Conservation (phyloP, 23 red algal genomes). For the Cyanidium caldarium region DNA sequence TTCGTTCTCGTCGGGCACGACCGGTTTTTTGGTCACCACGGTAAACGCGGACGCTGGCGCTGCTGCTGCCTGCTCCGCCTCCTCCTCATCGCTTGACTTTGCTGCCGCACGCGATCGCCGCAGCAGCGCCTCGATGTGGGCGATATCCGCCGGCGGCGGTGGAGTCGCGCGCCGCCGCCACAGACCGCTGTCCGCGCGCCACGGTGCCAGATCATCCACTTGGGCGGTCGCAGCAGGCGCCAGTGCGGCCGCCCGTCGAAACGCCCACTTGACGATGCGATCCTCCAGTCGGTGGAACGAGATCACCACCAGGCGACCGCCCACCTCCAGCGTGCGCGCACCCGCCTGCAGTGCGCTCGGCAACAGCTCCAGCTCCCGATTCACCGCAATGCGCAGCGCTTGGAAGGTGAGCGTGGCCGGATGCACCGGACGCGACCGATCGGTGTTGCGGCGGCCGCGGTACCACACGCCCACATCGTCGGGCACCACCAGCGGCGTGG, state of each 20-base stretch:
- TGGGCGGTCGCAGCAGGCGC: background rate
- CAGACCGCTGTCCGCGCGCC: background rate
- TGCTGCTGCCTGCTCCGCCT: background rate
- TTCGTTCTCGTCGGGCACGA: constrained; percentile 50
- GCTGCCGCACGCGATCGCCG: background rate
- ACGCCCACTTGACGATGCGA: constrained; percentile 70
- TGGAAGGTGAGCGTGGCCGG: constrained; percentile 93
- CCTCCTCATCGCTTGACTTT: background rate
- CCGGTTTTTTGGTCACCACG: constrained; percentile 73
- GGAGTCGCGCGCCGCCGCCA: no score
- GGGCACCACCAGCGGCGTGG: background rate
- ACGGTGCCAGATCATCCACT: no score
- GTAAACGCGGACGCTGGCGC: no score
- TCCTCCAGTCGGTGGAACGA: constrained; percentile 86
- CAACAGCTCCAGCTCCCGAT: constrained; percentile 62
- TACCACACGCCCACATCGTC: constrained; percentile 16
- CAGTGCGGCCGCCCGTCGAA: constrained; percentile 2
- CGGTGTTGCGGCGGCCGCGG: constrained; percentile 11
- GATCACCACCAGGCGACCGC: constrained; percentile 53
- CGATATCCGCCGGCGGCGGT: background rate
- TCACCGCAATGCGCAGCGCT: constrained; percentile 76
- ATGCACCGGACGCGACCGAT: constrained; percentile 13
- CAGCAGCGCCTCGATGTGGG: background rate
- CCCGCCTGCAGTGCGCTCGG: constrained; percentile 12
- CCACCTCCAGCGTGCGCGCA: constrained; percentile 2